Evolutionary conservation across 2,329 filamentous ascomycete genomes (phyloP), one percentile per base, ranked within the genome.

Genomic region (Botryosphaeria dothidea): DNA sequence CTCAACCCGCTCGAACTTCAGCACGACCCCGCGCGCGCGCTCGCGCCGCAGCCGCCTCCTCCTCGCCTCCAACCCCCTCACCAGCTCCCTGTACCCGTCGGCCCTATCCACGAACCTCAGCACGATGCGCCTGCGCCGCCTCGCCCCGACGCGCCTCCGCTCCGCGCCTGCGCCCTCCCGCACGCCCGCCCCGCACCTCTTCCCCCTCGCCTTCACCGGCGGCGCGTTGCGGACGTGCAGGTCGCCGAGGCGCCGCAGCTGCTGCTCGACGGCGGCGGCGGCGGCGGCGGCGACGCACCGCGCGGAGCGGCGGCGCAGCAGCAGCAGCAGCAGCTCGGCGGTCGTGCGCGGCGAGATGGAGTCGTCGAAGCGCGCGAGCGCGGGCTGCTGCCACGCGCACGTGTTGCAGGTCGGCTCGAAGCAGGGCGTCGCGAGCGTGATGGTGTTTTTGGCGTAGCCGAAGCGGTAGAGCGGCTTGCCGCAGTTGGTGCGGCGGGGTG

Each of bases 401-500:
- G 31, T 65, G 51, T 38, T 43, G 45, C 62, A 65, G 17, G 23
- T 41, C 0, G 43, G 41, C 19, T 65, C 43, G 41, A 58, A 58
- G 51, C 62, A 65, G 5, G 62, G 62, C 7, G 25, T 57, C 7
- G 19, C 17, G 41, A 65, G 51, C 0, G 29, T 51, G 21, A 65
- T 27, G 13, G 4, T 38, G 62, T 65, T 13, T 25, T 29, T 48
- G 2, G 11, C 21, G 62, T 65, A 65, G 11, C 52, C 13, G 62
- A 65, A 65, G 43, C 62, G 62, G 62, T 57, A 48, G 41, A 31
- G 19, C 4, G 15, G 51, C 21, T 43, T 34, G 21, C 52, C 21
- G 62, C 62, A 65, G 52, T 65, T 65, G 52, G 62, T 48, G 21
- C 49, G 48, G 9, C 38, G 23, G 52, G 19, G 7, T 7, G 3